Base-by-base conservation (phyloP, 2,329 filamentous ascomycete genomes). In the Phoma sp. region DNA sequence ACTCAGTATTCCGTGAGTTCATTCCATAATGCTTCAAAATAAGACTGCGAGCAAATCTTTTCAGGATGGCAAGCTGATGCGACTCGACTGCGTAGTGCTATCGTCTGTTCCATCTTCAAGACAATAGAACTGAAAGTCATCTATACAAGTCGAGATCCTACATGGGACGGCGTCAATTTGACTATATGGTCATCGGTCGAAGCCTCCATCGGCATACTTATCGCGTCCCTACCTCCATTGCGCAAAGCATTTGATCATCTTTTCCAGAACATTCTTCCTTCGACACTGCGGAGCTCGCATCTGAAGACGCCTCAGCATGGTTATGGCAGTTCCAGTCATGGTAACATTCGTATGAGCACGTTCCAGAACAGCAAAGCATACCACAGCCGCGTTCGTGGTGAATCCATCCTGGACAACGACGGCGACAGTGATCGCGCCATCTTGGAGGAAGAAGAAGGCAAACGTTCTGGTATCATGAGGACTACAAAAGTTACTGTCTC, bases 51-150 rank as follows among this genome's bases (percentile, higher is more conserved):
- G 15, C 33, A 6, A 12, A 2, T 10, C 33, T 51, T 27, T 9
- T 5, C 1, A 27, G 25, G 9, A 27, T 9, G 25, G 9, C 1
- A 27, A 27, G 25, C 25, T 27, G 9, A 27, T 9, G 25, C 25
- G n/a, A 51, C n/a, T n/a, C n/a, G 13, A 3, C 17, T 6, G 10
- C 12, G 4, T 29, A 69, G 68, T 5, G 67, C 61, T 12, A 70
- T 62, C 2, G 53, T 70, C 19, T 69, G 66, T 35, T 67, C 65
- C 6, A 60, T 69, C 10, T 69, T 71, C 59, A 71, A 71, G 29
- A 63, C 63, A 2, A 51, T 66, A 24, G 62, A 69, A 41, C 61
- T 71, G 4, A 61, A 59, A 6, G 52, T 55, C 1, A 51, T 72
- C 8, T 52, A 39, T 10, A 63, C 61, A 6, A 65, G 63, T 0